Percentiles rank a stretch among this genome's conserved stretches.
These are phyloP conservation scores for Hypoxylon rubiginosum DNA, from an alignment of 2,329 filamentous ascomycete species.

Conservation along the genomic window DNA sequence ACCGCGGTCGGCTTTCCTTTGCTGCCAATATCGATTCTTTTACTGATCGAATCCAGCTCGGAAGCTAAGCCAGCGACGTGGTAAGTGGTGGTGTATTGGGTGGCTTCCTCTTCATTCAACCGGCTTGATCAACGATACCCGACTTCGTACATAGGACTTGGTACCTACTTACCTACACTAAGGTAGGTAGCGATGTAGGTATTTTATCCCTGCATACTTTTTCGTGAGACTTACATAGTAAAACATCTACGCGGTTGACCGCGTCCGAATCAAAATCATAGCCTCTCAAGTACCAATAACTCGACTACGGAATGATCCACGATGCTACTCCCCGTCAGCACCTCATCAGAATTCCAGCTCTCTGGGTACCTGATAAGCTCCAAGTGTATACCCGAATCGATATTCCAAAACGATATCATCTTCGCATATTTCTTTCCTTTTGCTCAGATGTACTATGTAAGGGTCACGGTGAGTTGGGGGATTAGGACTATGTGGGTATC, in stretches of 20 bases:
- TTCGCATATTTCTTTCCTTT: slow-evolving; percentile 16
- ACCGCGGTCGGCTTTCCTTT: slow-evolving; percentile 1
- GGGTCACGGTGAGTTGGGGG: too few relatives aligned
- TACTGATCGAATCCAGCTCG: slow-evolving; percentile 14
- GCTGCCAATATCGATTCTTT: slow-evolving; percentile 5
- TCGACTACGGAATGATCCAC: slow-evolving; percentile 35
- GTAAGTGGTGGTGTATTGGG: background rate
- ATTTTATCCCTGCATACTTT: slow-evolving; percentile 40
- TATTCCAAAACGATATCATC: slow-evolving; percentile 4
- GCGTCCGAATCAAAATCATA: slow-evolving; percentile 29
- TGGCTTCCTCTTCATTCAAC: slow-evolving; percentile 8
- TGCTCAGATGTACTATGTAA: slow-evolving; percentile 3
- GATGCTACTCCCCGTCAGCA: slow-evolving; percentile 33
- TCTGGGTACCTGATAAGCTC: slow-evolving; percentile 11
- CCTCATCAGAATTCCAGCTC: slow-evolving; percentile 22
- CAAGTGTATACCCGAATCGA: slow-evolving; percentile 5
- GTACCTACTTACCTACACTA: too few relatives aligned
- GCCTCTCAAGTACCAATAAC: slow-evolving; percentile 26
- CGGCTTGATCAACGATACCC: background rate
- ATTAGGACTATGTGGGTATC: slow-evolving; percentile 30
- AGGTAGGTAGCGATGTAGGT: background rate
- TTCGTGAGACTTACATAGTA: slow-evolving; percentile 31
- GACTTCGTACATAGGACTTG: background rate
- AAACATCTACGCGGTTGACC: slow-evolving; percentile 39
- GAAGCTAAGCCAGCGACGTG: background rate